Conservation (phyloP, 2,329 filamentous ascomycete species). For the Alternaria arborescens region DNA sequence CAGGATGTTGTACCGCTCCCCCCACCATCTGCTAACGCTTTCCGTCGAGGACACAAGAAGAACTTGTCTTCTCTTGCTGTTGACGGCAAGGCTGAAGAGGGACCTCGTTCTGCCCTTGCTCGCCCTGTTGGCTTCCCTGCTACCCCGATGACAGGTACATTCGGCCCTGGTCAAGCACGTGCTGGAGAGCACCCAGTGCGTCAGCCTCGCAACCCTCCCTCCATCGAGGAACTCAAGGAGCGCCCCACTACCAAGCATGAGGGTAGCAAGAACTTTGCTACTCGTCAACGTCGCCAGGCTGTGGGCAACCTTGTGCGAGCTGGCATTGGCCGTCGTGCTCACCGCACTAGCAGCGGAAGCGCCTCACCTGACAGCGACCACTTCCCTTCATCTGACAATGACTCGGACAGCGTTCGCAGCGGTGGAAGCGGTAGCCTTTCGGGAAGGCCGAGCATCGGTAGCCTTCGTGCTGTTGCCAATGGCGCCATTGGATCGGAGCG, state of each 20-base stretch:
- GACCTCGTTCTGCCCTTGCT: conserved; percentile 74
- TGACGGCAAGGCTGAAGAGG: conserved; percentile 65
- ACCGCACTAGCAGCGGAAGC: conserved; percentile 75
- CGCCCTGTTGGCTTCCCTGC: conserved; percentile 72
- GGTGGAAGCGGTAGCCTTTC: conserved; percentile 85
- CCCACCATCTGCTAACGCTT: conserved; percentile 87
- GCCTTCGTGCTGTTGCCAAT: conserved; percentile 78
- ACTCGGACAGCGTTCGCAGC: conserved; percentile 52
- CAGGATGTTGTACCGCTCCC: conserved; percentile 78
- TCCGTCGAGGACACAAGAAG: conserved; percentile 95
- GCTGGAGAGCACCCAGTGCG: conserved; percentile 94
- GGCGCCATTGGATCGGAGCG: conserved; percentile 89
- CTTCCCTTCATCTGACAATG: conserved; percentile 76
- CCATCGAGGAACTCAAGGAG: conserved; percentile 86
- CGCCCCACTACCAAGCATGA: conserved; percentile 94
- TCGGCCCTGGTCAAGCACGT: conserved; percentile 90
- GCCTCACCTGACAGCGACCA: conserved; percentile 91
- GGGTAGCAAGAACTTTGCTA: conserved; percentile 95
- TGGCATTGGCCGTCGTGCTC: conserved; percentile 80
- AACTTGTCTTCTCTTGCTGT: conserved; percentile 72
- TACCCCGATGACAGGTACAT: conserved; percentile 82
- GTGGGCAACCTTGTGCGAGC: conserved; percentile 91
- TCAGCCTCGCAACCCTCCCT: conserved; percentile 90
- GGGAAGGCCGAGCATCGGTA: conserved; percentile 76
- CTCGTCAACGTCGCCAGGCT: conserved; percentile 89